Conservation (phyloP, 768 basidiomycete genomes). For the Botryobasidium botryosum region DNA sequence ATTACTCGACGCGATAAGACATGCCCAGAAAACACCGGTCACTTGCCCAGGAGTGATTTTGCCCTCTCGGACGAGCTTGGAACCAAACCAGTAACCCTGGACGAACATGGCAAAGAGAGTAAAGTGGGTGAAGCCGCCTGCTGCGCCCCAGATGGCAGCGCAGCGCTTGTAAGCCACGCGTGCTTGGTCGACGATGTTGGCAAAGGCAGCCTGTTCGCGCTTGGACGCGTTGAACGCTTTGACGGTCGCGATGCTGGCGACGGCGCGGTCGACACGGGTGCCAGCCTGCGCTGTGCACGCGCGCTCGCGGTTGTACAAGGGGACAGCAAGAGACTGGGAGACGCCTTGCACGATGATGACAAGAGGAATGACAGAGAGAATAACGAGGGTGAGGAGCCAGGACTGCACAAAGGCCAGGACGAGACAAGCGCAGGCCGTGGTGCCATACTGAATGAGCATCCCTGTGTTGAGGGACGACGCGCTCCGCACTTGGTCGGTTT, state of each 20-base stretch:
- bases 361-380: constrained; percentile 75
- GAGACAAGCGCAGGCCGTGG: constrained; percentile 63
- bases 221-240: constrained; percentile 27
- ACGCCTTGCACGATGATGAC: constrained; percentile 59
- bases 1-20: constrained; percentile 75
- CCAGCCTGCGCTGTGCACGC: constrained; percentile 50
- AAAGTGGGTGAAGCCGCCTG: constrained; percentile 55
- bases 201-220: constrained; percentile 19
- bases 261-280: constrained; percentile 61
- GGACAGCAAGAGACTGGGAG: constrained; percentile 51
- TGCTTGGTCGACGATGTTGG: constrained; percentile 15
- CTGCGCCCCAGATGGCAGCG: constrained; percentile 56
- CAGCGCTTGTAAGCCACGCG: constrained; percentile 15
- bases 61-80: constrained; percentile 69
- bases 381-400: constrained; percentile 75
- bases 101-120: constrained; percentile 87
- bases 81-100: constrained; percentile 91
- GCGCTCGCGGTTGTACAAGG: constrained; percentile 53
- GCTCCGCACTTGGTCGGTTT: constrained; percentile 84
- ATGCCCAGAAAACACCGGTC: constrained; percentile 98
- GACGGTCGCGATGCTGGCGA: constrained; percentile 68
- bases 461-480: constrained; percentile 72
- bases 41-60: constrained; percentile 55
- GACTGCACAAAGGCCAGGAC: constrained; percentile 67
- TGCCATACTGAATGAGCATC: constrained; percentile 60